Base-by-base conservation (phyloP, 176 grass and related monocot genomes). In the Thalia dealbata region DNA sequence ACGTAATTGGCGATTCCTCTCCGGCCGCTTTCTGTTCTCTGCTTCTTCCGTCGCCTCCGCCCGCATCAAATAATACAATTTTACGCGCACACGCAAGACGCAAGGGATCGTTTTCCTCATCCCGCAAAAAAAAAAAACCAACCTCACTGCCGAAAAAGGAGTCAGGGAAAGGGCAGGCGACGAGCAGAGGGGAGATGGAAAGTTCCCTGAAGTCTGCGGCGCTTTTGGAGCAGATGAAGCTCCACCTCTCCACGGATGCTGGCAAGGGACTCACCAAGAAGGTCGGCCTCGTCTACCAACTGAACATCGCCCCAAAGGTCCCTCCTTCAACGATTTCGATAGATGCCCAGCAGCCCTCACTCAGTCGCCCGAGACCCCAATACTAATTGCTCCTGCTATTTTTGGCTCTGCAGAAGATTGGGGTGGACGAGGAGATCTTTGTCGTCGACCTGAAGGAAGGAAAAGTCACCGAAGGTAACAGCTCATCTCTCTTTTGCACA, bases 391-490 rank as follows among this genome's bases (percentile, higher is more conserved):
- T 76, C 74, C 10, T 73, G 50, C 50, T 60, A n/a, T 25, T 71
- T 55, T 75, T 1, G 70, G 14, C 0, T 64, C 26, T 5, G 30
- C 80, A 96, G 87, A 96, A 86, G 82, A 54, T 92, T 83, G 85
- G 87, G 45, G 67, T 88, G 11, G 84, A 96, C 69, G 89, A 96
- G 84, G 93, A 92, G 82, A 75, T 92, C 78, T 96, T 88, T 70
- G 89, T 92, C 41, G 87, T 92, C 69, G 89, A 96, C 74, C 93
- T 96, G 75, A 92, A 90, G 71, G 84, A 96, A 75, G 93, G 89
- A 81, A 76, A 76, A 58, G 89, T 96, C 78, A 83, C 83, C 82
- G 82, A 75, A 92, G 89, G 89, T 96, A 3, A 15, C 24, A 54
- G 30, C 27, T 48, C 69, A 51, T 0, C 58, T 58, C 73, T 10